A percentile compares a stretch with the other conserved stretches of the same genome.
Conservation (phyloP, 1,139 yeast species). For the Pichia sp. region DNA sequence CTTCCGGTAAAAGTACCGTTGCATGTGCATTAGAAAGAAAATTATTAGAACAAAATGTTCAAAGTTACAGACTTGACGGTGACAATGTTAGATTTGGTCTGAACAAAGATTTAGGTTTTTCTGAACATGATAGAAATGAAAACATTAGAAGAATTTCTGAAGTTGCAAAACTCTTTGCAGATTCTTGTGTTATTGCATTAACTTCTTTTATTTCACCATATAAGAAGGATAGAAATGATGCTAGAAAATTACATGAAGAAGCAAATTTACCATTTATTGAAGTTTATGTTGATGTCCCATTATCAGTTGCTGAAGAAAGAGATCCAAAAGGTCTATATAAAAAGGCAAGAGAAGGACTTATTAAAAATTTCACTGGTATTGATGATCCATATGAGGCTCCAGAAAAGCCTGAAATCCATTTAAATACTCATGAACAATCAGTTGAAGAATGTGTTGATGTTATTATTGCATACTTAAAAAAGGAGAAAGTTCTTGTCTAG, state of each 20-base stretch:
- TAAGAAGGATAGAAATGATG: slow-evolving; percentile 73
- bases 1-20: slow-evolving; percentile 91
- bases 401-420: slow-evolving; percentile 71
- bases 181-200: slow-evolving; percentile 75
- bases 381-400: slow-evolving; percentile 97
- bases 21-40: slow-evolving; percentile 91
- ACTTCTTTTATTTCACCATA: slow-evolving; percentile 94
- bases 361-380: slow-evolving; percentile 92
- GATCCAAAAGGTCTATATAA: slow-evolving; percentile 96
- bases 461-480: slow-evolving; percentile 58
- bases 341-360: slow-evolving; percentile 92
- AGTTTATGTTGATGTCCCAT: slow-evolving; percentile 87
- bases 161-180: slow-evolving; percentile 89
- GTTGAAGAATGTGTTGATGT: slow-evolving; percentile 76
- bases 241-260: slow-evolving; percentile 75
- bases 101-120: slow-evolving; percentile 89
- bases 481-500: slow-evolving; percentile 14
- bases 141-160: slow-evolving; percentile 92
- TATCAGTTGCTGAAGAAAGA: slow-evolving; percentile 89
- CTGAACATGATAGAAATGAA: slow-evolving; percentile 87
- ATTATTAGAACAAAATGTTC: slow-evolving; percentile 57
- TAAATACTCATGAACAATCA: slow-evolving; percentile 63
- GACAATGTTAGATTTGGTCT: slow-evolving; percentile 92
- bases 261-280: slow-evolving; percentile 79
- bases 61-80: slow-evolving; percentile 87